Evolutionary conservation across 352 stramenopile species (phyloP).

Genomic region (Pythium oligandrum): DNA sequence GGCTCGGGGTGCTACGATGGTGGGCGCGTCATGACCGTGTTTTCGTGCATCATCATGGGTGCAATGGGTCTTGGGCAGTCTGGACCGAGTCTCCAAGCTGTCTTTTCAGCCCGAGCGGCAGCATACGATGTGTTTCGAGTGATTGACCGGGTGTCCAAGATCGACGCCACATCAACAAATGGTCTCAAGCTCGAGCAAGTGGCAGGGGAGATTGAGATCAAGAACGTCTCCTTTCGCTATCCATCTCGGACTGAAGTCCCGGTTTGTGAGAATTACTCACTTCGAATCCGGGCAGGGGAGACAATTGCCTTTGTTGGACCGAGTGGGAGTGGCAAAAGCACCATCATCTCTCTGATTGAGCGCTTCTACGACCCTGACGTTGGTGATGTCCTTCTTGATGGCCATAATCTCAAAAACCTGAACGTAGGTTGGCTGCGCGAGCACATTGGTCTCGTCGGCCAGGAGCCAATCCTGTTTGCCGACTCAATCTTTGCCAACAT

Average conservation of each 20-base stretch:
- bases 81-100: constrained; percentile 19
- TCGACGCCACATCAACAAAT: constrained; percentile 12
- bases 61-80: constrained; percentile 26
- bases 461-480: constrained; percentile 44
- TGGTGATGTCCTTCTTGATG: constrained; percentile 17
- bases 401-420: constrained; percentile 34
- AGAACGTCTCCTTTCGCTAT: constrained; percentile 45
- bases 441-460: constrained; percentile 87
- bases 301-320: constrained; percentile 30
- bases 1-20: constrained; percentile 17
- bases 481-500: constrained; percentile 28
- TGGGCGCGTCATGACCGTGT: constrained; percentile 21
- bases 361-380: constrained; percentile 83
- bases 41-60: constrained; percentile 28
- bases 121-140: constrained; percentile 28
- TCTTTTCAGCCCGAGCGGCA: constrained; percentile 15
- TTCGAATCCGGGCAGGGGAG: constrained; percentile 29
- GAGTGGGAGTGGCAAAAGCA: constrained; percentile 79
- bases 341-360: constrained; percentile 82
- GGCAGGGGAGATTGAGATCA: constrained; percentile 35
- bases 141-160: constrained; percentile 29
- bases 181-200: constrained; percentile 15
- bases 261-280: constrained; percentile 16
- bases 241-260: constrained; percentile 12
- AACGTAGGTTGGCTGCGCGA: constrained; percentile 68